Percentiles rank a stretch among this genome's conserved stretches.
Conservation (phyloP, 2,329 filamentous ascomycete genomes). For the Colletotrichum tofieldiae region DNA sequence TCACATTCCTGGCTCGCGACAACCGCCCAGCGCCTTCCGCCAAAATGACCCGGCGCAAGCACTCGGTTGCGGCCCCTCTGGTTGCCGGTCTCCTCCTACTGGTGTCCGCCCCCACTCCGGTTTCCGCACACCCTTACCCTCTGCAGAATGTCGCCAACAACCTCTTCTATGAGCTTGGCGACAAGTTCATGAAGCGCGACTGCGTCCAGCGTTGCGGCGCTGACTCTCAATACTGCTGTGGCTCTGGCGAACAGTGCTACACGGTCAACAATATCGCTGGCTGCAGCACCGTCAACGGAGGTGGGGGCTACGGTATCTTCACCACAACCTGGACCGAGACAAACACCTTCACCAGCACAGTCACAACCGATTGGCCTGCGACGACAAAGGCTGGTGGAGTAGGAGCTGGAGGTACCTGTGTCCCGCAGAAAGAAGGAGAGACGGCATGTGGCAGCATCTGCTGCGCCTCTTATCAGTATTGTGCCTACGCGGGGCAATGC, state of each 20-base stretch:
- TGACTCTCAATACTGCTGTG: constrained; percentile 71
- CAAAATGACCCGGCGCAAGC: constrained; percentile 35
- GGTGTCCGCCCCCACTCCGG: constrained; percentile 51
- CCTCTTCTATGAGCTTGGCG: constrained; percentile 63
- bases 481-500: constrained; percentile 73
- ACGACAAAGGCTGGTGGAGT: constrained; percentile 55
- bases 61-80: constrained; percentile 32
- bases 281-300: constrained; percentile 59
- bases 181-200: constrained; percentile 64
- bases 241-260: constrained; percentile 64
- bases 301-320: constrained; percentile 55
- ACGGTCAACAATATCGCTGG: constrained; percentile 67
- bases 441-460: constrained; percentile 78
- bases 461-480: constrained; percentile 80
- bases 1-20: constrained; percentile 52
- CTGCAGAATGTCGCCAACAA: constrained; percentile 54
- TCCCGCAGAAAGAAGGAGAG: constrained; percentile 67
- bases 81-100: constrained; percentile 56
- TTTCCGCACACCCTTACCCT: constrained; percentile 64
- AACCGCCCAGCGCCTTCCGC: constrained; percentile 45
- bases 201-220: constrained; percentile 70
- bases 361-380: constrained; percentile 64
- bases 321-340: constrained; percentile 76
- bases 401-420: constrained; percentile 60
- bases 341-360: constrained; percentile 72